phyloP scores from a whole-genome alignment of 192 early-diverging fungal species.

The Coemansia sp. region DNA sequence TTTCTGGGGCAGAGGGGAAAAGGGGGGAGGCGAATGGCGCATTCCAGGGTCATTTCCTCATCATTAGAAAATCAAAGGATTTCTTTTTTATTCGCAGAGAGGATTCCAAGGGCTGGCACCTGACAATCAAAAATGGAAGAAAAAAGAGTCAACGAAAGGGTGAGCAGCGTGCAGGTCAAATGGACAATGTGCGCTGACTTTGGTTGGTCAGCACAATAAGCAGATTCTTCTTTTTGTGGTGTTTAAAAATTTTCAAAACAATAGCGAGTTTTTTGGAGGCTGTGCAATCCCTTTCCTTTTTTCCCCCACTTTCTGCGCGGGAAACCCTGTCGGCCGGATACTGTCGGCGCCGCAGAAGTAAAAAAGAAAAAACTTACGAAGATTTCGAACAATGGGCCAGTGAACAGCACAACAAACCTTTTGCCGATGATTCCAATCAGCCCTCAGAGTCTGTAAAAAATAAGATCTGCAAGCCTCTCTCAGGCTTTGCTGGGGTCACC shows the following conservation, averaged over 20 bases:
- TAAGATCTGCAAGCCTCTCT: neutral
- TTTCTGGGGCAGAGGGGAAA: neutral
- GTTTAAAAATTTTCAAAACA: neutral
- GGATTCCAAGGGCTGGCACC: neutral
- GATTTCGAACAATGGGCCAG: neutral
- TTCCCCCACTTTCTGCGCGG: neutral
- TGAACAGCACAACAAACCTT: neutral
- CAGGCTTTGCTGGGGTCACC: neutral
- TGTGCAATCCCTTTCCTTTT: neutral
- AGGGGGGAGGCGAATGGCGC: neutral
- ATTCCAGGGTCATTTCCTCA: neutral
- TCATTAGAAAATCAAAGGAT: neutral
- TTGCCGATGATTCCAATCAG: neutral
- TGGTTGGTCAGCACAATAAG: neutral
- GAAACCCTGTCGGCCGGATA: neutral
- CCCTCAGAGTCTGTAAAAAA: neutral
- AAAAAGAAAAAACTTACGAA: neutral
- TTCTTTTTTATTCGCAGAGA: neutral
- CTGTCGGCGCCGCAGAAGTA: neutral
- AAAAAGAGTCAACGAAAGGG: neutral
- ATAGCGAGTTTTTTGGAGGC: neutral
- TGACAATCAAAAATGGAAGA: conserved; percentile 2
- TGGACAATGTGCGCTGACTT: neutral
- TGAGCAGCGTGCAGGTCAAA: neutral
- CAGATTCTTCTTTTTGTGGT: neutral